Evolutionary conservation across 2,329 filamentous ascomycete species (phyloP).

Genomic region (Neofusicoccum kwambonambiense): DNA sequence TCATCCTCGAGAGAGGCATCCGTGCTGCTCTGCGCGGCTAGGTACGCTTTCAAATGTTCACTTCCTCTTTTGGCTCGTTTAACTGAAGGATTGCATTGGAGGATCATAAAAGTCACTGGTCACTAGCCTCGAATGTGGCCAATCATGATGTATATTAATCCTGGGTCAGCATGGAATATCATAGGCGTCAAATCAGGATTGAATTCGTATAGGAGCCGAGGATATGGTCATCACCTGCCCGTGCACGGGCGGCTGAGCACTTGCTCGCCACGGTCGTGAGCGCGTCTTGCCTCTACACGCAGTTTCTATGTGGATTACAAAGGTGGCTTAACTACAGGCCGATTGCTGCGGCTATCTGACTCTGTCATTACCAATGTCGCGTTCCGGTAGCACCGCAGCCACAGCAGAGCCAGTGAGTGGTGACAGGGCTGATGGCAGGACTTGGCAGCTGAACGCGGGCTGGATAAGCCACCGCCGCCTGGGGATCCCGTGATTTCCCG

Average conservation of each 20-base stretch:
- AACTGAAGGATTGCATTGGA: background rate
- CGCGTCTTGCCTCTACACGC: background rate
- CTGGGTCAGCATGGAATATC: background rate
- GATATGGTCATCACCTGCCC: no score
- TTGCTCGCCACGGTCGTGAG: no score
- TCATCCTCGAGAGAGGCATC: slow-evolving; percentile 47
- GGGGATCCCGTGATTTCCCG: background rate
- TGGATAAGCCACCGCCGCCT: background rate
- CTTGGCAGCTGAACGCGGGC: slow-evolving; percentile 5
- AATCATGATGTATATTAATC: slow-evolving; percentile 4
- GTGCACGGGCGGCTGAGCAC: no score
- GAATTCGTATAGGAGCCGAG: no score
- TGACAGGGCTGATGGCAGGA: background rate
- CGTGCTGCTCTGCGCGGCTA: slow-evolving; percentile 22
- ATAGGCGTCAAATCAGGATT: background rate
- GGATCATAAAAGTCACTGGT: background rate
- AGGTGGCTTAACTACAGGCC: background rate
- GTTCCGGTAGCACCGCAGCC: background rate
- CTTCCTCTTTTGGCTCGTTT: background rate
- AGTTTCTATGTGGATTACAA: background rate
- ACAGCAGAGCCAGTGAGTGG: background rate
- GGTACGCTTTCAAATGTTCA: background rate
- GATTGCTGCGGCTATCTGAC: background rate
- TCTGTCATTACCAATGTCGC: background rate
- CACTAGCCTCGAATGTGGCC: background rate